These are phyloP conservation scores for Echria macrotheca DNA, from an alignment of 495 filamentous ascomycete genomes.

Conservation along the genomic window DNA sequence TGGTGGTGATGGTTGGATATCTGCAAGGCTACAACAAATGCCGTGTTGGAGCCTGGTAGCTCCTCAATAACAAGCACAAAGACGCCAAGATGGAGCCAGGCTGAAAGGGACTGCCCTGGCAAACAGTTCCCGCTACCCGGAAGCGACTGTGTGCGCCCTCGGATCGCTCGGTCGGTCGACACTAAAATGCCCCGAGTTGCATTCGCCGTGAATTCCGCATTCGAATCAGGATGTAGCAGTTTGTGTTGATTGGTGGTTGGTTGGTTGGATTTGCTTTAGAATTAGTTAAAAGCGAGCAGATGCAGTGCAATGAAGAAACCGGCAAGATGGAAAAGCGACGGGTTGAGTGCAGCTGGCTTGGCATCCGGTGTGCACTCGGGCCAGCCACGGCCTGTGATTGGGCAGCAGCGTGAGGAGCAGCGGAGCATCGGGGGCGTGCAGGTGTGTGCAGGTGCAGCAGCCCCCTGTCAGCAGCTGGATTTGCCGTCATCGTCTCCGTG, in stretches of 20 bases:
- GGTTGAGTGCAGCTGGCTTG: no score
- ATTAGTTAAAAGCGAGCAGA: no score
- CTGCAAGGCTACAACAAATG: no score
- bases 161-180: neutral
- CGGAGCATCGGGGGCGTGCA: neutral
- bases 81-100: neutral
- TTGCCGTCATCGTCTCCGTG: slow-evolving; percentile 22
- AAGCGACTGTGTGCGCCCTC: neutral
- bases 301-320: no score
- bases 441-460: no score
- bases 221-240: neutral
- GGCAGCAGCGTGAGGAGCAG: neutral
- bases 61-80: neutral
- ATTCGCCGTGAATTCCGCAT: no score
- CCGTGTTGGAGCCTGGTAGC: neutral
- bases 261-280: no score
- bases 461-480: slow-evolving; percentile 8
- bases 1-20: no score
- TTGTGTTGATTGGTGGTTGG: no score
- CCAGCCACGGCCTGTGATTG: slow-evolving; percentile 4
- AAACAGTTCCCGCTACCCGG: neutral
- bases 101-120: neutral
- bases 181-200: no score
- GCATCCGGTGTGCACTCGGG: no score
- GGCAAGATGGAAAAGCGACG: slow-evolving; percentile 3